Conservation (phyloP, 345 rosid genomes). For the Kernera saxatilis region DNA sequence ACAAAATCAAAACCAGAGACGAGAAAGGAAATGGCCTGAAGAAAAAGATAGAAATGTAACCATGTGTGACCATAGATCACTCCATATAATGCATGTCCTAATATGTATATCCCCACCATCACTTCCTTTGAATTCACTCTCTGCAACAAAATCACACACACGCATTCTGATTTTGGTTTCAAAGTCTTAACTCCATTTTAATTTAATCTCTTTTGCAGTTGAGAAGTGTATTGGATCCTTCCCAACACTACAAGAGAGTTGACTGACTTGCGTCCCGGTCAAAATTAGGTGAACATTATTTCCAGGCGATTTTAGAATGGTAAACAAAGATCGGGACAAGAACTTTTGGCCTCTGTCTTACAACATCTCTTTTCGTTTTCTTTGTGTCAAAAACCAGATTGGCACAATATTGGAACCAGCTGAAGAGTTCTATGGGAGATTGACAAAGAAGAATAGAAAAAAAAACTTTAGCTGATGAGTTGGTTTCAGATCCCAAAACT, state of each 20-base stretch:
- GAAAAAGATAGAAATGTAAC: slow-evolving; percentile 61
- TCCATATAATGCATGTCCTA: slow-evolving; percentile 73
- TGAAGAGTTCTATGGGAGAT: slow-evolving; percentile 52
- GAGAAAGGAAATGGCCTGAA: slow-evolving; percentile 81
- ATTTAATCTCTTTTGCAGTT: slow-evolving; percentile 39
- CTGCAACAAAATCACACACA: slow-evolving; percentile 31
- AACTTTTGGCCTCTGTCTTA: neutral
- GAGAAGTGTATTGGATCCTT: slow-evolving; percentile 74
- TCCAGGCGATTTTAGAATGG: slow-evolving; percentile 76
- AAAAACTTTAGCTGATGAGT: slow-evolving; percentile 73
- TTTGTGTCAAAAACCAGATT: slow-evolving; percentile 41
- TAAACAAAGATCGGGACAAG: neutral
- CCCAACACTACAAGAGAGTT: slow-evolving; percentile 79
- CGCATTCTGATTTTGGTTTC: neutral
- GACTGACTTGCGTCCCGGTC: slow-evolving; percentile 54
- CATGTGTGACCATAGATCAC: slow-evolving; percentile 52
- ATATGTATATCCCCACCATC: slow-evolving; percentile 60
- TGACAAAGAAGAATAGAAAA: slow-evolving; percentile 86
- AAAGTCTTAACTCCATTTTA: neutral
- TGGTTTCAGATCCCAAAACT: slow-evolving; percentile 52
- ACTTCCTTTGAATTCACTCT: slow-evolving; percentile 65
- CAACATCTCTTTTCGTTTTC: neutral
- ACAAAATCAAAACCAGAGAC: slow-evolving; percentile 65
- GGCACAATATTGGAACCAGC: slow-evolving; percentile 78
- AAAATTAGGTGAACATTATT: slow-evolving; percentile 64